Evolutionary conservation across 208 protist species (phyloP), one percentile per base, ranked within the genome.

Genomic region (Wallacemonas sp.): DNA sequence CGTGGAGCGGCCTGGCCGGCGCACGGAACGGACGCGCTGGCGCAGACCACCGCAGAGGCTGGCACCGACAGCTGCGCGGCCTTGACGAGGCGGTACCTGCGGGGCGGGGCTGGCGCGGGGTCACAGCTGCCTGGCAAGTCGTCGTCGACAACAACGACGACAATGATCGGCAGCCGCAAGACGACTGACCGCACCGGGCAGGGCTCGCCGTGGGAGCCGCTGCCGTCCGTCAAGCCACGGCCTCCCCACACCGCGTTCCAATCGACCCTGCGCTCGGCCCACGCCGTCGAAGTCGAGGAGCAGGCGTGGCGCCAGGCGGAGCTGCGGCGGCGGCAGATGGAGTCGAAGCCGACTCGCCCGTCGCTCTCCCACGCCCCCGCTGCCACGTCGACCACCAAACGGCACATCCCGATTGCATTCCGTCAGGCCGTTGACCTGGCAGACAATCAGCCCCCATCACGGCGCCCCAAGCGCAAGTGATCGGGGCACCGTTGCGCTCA

Each of bases 401-500:
- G 38, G 8, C 14, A 38, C 57, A 38, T 46, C 14, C 74, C 73
- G 1, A 50, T 61, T 11, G 62, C 78, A 4, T 79, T 84, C 42
- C 73, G 66, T 8, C 78, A 63, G 26, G 62, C 72, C n/a, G 48
- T 67, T 33, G 49, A 50, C 20, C 61, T 49, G 42, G 10, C 67
- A 3, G 73, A 75, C 26, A 61, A 36, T 11, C 64, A 62, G 18
- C 70, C 78, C 16, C 57, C 63, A 14, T 79, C 78, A 3, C 72
- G 74, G 4, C 69, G 78, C 25, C 78, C 78, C 16, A 84, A 84
- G 45, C 78, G 73, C 36, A 41, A 41, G 14, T 41, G 10, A 41
- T 7, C 36, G 14, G 10, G 14, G 36, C 7, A 25, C 38, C 52
- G 28, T 61, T 39, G 22, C n/a, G 2, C 42, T 32, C 16, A 8